A percentile compares a stretch with the other conserved stretches of the same genome.
Conservation (phyloP, 2,329 filamentous ascomycete species). For the Thielaviopsis musarum region DNA sequence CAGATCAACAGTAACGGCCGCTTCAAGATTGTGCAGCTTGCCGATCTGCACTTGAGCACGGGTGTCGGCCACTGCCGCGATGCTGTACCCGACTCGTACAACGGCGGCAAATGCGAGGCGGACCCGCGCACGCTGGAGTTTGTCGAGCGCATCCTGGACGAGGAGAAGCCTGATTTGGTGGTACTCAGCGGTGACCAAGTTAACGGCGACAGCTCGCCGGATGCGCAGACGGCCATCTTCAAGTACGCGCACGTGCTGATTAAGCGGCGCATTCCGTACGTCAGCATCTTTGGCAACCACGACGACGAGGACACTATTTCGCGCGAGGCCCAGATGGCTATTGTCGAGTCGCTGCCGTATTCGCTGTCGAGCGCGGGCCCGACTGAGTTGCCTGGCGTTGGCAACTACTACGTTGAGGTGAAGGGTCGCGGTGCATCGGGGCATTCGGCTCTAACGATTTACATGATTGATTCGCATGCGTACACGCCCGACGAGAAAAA, state of each 20-base stretch:
- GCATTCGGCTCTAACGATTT: constrained; percentile 87
- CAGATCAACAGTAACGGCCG: constrained; percentile 75
- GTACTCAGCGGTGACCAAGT: constrained; percentile 88
- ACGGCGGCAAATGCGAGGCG: constrained; percentile 70
- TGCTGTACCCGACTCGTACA: constrained; percentile 55
- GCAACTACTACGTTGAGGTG: constrained; percentile 89
- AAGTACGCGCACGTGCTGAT: constrained; percentile 78
- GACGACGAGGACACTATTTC: constrained; percentile 79
- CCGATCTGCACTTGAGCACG: constrained; percentile 88
- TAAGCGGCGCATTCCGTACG: constrained; percentile 78
- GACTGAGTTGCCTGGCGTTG: constrained; percentile 69
- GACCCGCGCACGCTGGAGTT: constrained; percentile 87
- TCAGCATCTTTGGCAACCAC: constrained; percentile 92
- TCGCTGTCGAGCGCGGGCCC: constrained; percentile 77
- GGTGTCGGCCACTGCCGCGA: constrained; percentile 76
- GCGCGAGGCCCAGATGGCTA: constrained; percentile 62
- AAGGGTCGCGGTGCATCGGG: constrained; percentile 61
- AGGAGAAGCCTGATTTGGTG: constrained; percentile 86
- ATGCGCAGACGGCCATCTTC: constrained; percentile 84
- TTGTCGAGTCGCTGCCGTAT: constrained; percentile 76
- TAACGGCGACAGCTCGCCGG: constrained; percentile 81
- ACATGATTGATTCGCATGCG: constrained; percentile 81
- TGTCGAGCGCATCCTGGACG: constrained; percentile 63
- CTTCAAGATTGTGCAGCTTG: constrained; percentile 94
- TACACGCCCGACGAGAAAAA: constrained; percentile 81